Base-by-base conservation (phyloP, 495 filamentous ascomycete species). In the Trichoderma reesei region DNA sequence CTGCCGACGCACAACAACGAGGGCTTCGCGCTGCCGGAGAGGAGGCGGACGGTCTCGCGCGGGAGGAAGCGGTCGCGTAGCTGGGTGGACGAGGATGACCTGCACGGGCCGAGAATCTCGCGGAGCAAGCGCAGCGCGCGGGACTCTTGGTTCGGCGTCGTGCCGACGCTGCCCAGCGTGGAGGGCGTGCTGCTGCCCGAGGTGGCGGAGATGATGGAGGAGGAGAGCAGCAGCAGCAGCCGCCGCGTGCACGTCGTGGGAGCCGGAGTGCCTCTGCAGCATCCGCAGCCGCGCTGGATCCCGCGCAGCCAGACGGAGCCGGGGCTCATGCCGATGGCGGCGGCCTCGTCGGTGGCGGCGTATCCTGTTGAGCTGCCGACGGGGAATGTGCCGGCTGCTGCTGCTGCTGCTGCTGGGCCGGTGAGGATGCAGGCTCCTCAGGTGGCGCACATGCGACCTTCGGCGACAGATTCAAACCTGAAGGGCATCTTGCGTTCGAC, bases 401-500 rank as follows among this genome's bases (percentile, higher is more conserved):
- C n/a, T n/a, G n/a, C n/a, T n/a, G n/a, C n/a, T n/a, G n/a, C n/a
- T n/a, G n/a, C n/a, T n/a, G n/a, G 51, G n/a, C 13, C 13, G 16
- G 1, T 56, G 51, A 34, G 4, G 51, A 31, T 48, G 16, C 16
- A 7, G 1, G 51, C 18, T 56, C 26, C 26, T 34, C 51, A 33
- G 51, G 20, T 10, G 34, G 26, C 51, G 7, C 31, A 56, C 13
- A 34, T 56, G 7, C 20, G 51, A 9, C 7, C 26, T 9, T 56
- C 51, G 11, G 26, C 7, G 20, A 56, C 61, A 7, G 61, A 63
- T 34, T 20, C 41, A 10, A 42, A 46, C 5, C 61, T 63, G 18
- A 63, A 44, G 61, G 61, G 31, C 13, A 63, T 63, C 41, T 37
- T 63, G 61, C 31, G 31, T 11, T 63, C 61, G 6, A 63, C 61